Base-by-base conservation (phyloP, 768 basidiomycete genomes). In the Suillus subalutaceus region DNA sequence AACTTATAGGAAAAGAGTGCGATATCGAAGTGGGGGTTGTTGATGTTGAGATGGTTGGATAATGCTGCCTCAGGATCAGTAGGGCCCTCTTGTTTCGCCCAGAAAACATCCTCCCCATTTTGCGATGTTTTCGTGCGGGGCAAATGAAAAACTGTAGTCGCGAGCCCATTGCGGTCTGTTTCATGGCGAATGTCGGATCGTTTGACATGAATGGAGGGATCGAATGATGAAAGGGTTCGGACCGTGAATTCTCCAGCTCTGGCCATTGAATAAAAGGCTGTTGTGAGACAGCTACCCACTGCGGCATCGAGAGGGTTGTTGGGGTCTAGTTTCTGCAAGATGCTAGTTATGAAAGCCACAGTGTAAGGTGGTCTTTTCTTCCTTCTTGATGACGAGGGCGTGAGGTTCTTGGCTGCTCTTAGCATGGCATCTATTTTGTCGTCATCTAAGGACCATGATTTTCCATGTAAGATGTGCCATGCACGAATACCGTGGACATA, bases 221-320 rank as follows among this genome's bases (percentile, higher is more conserved):
- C 37, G 3, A 56, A 56, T 4, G 55, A 7, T 2, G 15, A 16
- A 2, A 56, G 8, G 3, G 8, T 56, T 2, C 3, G 74, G 0
- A 81, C 67, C 1, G 79, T 80, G 60, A 84, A 77, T 65, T 84
- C 82, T 0, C 82, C 81, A 0, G 79, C 53, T 0, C 79, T 60
- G 0, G 78, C 74, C 0, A 73, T 72, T 0, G 73, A 59, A 30
- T 73, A 83, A 71, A 84, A 83, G 10, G 71, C 67, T 0, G 76
- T 79, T 5, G 78, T 78, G 5, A 81, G 74, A 10, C 43, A 44
- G 4, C 18, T 8, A 7, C 43, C 18, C 6, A 44, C 43, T 20
- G 43, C 5, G 32, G 32, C 43, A 44, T 44, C 43, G 4, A 44
- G 43, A 5, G 43, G 43, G 15, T 10, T 4, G 0, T 44, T 4